phyloP scores from a whole-genome alignment of 257 asterid genomes.

The Jaltomata sinuosa region DNA sequence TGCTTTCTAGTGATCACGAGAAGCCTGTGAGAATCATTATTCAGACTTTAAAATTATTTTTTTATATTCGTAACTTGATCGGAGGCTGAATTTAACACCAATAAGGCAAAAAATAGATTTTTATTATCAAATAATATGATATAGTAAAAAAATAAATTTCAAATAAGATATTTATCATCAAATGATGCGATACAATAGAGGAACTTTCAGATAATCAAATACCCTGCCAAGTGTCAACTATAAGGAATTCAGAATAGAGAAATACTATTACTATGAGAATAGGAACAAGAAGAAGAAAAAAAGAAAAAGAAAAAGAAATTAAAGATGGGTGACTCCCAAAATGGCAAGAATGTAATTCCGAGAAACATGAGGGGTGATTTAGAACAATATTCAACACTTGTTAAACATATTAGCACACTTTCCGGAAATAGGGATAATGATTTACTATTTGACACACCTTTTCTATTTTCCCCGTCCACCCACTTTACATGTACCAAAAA shows the following conservation, averaged over 20 bases:
- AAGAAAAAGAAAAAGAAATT: no score
- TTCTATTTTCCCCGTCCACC: neutral
- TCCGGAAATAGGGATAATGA: neutral
- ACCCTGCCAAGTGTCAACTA: neutral
- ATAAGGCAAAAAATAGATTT: no score
- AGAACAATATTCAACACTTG: neutral
- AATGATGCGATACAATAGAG: no score
- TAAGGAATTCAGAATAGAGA: no score
- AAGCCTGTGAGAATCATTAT: neutral
- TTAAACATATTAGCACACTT: neutral
- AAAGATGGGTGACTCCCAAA: no score
- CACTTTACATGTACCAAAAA: neutral
- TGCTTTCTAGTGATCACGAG: neutral
- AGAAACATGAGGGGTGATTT: neutral
- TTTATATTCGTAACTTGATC: neutral
- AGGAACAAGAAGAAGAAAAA: no score
- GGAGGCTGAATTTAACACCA: no score
- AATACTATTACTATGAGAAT: no score
- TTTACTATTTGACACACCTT: neutral
- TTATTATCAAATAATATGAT: no score
- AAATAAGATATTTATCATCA: no score
- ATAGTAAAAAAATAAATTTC: no score
- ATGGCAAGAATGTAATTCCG: neutral
- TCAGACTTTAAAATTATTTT: neutral
- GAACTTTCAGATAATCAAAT: neutral